These are phyloP conservation scores for Tympanopsis confertula DNA, from an alignment of 2,329 filamentous ascomycete species.

Conservation along the genomic window DNA sequence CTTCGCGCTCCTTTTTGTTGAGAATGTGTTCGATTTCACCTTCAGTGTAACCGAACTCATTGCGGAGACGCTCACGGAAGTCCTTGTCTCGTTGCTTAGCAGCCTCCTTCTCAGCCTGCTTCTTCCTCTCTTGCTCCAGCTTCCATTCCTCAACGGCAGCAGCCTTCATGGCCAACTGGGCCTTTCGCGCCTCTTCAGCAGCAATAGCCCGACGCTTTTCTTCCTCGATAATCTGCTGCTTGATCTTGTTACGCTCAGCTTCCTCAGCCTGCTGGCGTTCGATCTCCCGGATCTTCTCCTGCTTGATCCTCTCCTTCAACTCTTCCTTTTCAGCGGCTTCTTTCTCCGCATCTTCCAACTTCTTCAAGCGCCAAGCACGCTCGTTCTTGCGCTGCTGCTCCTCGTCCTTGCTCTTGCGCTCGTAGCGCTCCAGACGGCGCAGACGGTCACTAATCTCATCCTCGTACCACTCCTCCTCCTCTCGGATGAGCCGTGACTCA, in stretches of 20 bases:
- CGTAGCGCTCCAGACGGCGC: neutral
- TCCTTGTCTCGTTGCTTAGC: neutral
- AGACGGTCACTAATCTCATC: slow-evolving; percentile 1
- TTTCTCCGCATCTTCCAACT: neutral
- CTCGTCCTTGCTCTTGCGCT: neutral
- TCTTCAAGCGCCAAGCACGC: neutral
- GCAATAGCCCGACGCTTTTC: neutral
- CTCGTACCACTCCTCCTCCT: neutral
- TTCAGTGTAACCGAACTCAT: neutral
- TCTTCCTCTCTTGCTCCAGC: slow-evolving; percentile 12
- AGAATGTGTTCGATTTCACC: neutral
- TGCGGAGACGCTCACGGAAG: neutral
- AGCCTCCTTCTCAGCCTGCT: slow-evolving; percentile 2
- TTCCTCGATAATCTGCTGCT: neutral
- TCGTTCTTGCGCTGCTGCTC: neutral
- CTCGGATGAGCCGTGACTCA: neutral
- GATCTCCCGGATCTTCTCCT: neutral
- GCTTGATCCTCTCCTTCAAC: neutral
- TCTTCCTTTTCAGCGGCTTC: neutral
- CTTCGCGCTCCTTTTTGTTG: neutral
- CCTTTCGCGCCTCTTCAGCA: neutral
- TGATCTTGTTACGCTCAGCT: neutral
- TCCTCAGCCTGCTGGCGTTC: neutral
- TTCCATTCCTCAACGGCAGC: slow-evolving; percentile 18
- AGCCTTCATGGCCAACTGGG: neutral